phyloP scores from a whole-genome alignment of 73 alveolate genomes.

The Strombidium stylifer region DNA sequence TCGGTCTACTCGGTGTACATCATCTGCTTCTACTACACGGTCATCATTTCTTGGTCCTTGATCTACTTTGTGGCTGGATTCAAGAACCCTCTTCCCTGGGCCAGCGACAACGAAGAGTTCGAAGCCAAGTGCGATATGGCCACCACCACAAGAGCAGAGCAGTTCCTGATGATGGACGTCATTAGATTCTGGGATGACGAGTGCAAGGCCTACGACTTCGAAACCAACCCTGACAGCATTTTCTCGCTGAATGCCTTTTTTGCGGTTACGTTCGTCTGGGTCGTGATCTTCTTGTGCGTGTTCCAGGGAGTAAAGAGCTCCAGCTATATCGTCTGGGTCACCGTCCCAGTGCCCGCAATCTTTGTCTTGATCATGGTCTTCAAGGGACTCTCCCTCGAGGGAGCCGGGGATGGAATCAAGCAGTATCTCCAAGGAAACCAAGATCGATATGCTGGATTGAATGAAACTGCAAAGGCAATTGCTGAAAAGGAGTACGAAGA shows the following conservation, averaged over 20 bases:
- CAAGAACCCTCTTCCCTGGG: not conserved
- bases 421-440: not conserved
- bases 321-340: no score
- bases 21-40: not conserved
- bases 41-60: not conserved
- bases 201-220: not conserved
- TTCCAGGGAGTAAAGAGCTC: slow-evolving; percentile 3
- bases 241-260: no score
- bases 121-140: no score
- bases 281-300: slow-evolving; percentile 1
- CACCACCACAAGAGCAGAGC: not conserved
- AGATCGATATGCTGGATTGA: no score
- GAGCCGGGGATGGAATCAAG: not conserved
- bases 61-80: not conserved
- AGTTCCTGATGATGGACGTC: not conserved
- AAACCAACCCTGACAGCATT: no score
- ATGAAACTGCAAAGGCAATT: no score
- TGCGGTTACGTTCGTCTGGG: slow-evolving; percentile 1
- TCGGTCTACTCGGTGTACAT: not conserved
- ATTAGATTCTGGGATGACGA: not conserved
- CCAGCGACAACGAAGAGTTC: not conserved
- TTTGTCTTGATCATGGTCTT: no score
- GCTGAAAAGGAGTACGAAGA: no score
- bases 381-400: not conserved
- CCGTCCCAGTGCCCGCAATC: no score